These are phyloP conservation scores for Endocarpon pusillum DNA, from an alignment of 495 filamentous ascomycete species.

Conservation along the genomic window DNA sequence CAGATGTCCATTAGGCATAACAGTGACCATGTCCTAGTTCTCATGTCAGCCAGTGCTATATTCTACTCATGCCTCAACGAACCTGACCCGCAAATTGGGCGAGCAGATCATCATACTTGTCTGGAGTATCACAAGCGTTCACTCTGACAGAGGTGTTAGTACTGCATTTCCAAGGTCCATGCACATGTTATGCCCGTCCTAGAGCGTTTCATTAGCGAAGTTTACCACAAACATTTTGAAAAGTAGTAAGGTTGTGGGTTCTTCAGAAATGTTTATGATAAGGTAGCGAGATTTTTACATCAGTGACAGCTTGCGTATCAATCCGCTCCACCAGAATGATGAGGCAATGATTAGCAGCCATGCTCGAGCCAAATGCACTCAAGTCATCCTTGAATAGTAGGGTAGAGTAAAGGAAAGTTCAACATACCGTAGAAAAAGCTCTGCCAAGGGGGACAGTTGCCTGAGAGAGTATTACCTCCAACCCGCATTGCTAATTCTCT, in stretches of 20 bases:
- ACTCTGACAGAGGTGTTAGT: constrained; percentile 45
- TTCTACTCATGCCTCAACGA: constrained; percentile 5
- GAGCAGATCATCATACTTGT: constrained; percentile 59
- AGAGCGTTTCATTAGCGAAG: background rate
- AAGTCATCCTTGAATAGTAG: constrained; percentile 69
- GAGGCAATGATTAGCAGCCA: constrained; percentile 28
- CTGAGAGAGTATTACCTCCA: constrained; percentile 59
- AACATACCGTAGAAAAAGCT: constrained; percentile 9
- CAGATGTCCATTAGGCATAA: constrained; percentile 82
- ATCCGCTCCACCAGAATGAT: constrained; percentile 35
- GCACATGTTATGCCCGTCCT: too few species aligned
- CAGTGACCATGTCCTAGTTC: constrained; percentile 32
- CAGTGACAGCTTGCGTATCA: constrained; percentile 46
- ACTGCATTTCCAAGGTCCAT: background rate
- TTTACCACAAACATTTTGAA: background rate
- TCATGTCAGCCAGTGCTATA: background rate
- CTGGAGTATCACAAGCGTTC: constrained; percentile 81
- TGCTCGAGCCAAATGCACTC: constrained; percentile 99
- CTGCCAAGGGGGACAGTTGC: constrained; percentile 6
- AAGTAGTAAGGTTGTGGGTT: constrained; percentile 7
- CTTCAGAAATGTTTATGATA: constrained; percentile 70
- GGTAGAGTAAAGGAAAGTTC: constrained; percentile 9
- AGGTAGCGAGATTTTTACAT: constrained; percentile 99
- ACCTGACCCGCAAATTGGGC: constrained; percentile 3
- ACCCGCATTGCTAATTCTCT: constrained; percentile 68